These are phyloP conservation scores for Pythium myriotylum DNA, from an alignment of 352 stramenopile genomes.

Conservation along the genomic window DNA sequence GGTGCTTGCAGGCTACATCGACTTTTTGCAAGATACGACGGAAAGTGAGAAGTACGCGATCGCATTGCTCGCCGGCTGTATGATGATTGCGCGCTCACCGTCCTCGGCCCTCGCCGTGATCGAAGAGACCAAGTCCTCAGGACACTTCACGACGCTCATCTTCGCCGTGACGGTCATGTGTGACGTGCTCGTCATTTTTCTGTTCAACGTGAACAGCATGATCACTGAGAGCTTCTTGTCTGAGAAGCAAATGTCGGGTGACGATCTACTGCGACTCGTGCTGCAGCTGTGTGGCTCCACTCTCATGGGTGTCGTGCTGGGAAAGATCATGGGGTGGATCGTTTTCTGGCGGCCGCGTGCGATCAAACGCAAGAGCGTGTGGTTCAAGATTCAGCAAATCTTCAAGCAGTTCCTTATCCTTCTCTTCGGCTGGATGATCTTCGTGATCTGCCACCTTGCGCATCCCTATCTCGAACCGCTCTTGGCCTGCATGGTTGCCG, in stretches of 20 bases:
- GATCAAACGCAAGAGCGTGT: slow-evolving; percentile 61
- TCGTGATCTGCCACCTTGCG: slow-evolving; percentile 57
- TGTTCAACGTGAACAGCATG: slow-evolving; percentile 79
- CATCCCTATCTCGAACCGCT: slow-evolving; percentile 70
- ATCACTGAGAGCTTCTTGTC: slow-evolving; percentile 63
- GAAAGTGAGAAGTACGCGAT: slow-evolving; percentile 65
- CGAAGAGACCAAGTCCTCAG: slow-evolving; percentile 63
- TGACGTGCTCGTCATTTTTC: slow-evolving; percentile 67
- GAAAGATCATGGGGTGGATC: slow-evolving; percentile 58
- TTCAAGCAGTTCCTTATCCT: slow-evolving; percentile 63
- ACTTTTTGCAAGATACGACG: slow-evolving; percentile 63
- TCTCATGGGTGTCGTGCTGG: slow-evolving; percentile 46
- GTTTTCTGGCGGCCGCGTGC: slow-evolving; percentile 51
- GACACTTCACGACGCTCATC: slow-evolving; percentile 69
- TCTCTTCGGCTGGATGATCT: slow-evolving; percentile 62
- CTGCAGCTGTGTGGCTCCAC: slow-evolving; percentile 58
- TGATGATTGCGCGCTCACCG: slow-evolving; percentile 74
- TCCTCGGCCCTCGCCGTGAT: slow-evolving; percentile 71
- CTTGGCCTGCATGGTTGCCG: slow-evolving; percentile 70
- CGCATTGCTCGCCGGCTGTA: slow-evolving; percentile 59
- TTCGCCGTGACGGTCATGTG: slow-evolving; percentile 75
- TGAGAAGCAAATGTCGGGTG: slow-evolving; percentile 51
- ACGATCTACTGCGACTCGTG: slow-evolving; percentile 33
- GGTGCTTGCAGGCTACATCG: slow-evolving; percentile 57
- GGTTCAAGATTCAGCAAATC: slow-evolving; percentile 38